Evolutionary conservation across 305 asterid species (phyloP), one percentile per base, ranked within the genome.

Genomic region (Stenogyne calaminthoides): DNA sequence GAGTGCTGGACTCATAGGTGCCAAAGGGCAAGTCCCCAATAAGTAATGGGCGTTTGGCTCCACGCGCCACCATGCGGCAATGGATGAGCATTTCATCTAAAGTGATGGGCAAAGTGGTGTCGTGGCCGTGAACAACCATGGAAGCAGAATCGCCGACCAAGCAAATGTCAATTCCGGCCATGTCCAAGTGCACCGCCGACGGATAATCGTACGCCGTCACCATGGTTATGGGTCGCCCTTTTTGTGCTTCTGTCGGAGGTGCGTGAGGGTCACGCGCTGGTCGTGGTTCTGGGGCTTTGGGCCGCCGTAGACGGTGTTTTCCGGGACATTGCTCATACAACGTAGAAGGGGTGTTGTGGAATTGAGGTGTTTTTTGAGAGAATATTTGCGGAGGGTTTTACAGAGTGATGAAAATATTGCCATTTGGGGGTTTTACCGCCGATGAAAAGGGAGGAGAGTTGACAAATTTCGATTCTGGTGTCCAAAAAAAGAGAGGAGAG

Each of bases 61-160:
- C 99, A 75, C 96, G 89, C 36, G 98, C 95, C 71, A 92, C 99
- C 32, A 95, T 81, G 51, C 94, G 92, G 79, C 97, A 92, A 70
- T 94, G 99, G 42, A 88, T 93, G 64, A 94, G 93, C 99, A 94
- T 92, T 68, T 94, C 98, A 52, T 92, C 99, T 12, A 94, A 51
- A 40, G 92, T 84, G 80, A 94, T 86, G 8, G 99, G 99, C 76
- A 94, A 74, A 15, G 99, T 94, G 77, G 98, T 94, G 80, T 94
- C 99, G 81, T 92, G 91, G 64, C 98, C 99, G 81, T 92, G 98
- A 60, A 94, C 99, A 49, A 94, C 99, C 99, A 94, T 94, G 59
- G 99, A 60, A 15, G 97, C 97, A 10, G 99, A 94, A 74, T 94
- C 99, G 0, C 97, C 98, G 58, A 94, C 98, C 69, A 94, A 77